Evolutionary conservation across 257 asterid genomes (phyloP).

Genomic region (Avicennia marina): DNA sequence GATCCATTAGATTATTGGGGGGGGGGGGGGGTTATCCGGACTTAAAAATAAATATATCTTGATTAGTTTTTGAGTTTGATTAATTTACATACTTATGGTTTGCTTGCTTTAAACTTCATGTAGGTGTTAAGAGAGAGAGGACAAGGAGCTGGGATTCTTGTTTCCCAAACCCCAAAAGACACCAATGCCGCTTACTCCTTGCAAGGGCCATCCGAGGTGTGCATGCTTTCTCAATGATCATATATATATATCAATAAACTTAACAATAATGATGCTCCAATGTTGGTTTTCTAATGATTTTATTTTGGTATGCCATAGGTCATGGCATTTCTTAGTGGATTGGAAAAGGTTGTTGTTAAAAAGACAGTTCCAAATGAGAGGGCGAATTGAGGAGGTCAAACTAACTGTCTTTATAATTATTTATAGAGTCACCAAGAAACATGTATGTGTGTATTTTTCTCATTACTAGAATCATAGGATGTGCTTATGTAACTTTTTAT

Average conservation of each 20-base stretch:
- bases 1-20: too few species aligned
- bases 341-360: conserved; percentile 53
- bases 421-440: not conserved
- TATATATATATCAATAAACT: not conserved
- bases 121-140: conserved; percentile 76
- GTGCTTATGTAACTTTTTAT: conserved; percentile 13
- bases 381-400: conserved; percentile 47
- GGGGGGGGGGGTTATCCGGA: too few species aligned
- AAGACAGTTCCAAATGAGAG: conserved; percentile 41
- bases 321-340: conserved; percentile 68
- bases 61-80: too few species aligned
- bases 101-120: too few species aligned
- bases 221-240: not conserved
- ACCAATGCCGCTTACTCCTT: conserved; percentile 79
- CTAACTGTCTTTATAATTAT: not conserved
- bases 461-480: too few species aligned
- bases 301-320: conserved; percentile 35
- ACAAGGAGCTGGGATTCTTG: conserved; percentile 89
- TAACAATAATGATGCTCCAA: too few species aligned
- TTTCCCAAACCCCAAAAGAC: conserved; percentile 74
- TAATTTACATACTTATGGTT: too few species aligned
- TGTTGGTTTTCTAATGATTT: not conserved
- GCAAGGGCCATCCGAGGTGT: conserved; percentile 95
- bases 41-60: too few species aligned
- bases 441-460: conserved; percentile 25